phyloP scores from a whole-genome alignment of 2,329 filamentous ascomycete species.

The Delphinella strobiligena region DNA sequence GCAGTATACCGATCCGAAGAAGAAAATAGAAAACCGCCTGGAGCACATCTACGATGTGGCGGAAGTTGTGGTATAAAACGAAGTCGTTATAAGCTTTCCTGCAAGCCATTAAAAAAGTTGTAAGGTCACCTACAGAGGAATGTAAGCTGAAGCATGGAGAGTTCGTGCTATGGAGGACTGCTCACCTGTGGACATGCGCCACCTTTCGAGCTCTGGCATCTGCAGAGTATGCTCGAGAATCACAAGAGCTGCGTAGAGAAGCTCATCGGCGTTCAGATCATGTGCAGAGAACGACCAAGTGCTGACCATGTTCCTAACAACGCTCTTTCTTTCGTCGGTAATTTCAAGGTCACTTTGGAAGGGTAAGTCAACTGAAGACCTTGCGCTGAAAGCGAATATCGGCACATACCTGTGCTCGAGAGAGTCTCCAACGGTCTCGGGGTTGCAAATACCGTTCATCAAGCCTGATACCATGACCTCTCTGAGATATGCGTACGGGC shows the following conservation, averaged over 20 bases:
- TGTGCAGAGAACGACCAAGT: slow-evolving; percentile 86
- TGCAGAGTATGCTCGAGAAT: slow-evolving; percentile 84
- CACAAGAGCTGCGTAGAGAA: slow-evolving; percentile 69
- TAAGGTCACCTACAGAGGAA: slow-evolving; percentile 54
- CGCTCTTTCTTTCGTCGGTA: slow-evolving; percentile 48
- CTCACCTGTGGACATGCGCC: slow-evolving; percentile 67
- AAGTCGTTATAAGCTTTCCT: slow-evolving; percentile 92
- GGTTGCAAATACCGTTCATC: slow-evolving; percentile 79
- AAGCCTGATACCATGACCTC: slow-evolving; percentile 89
- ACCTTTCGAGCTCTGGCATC: slow-evolving; percentile 69
- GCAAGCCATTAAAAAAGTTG: slow-evolving; percentile 75
- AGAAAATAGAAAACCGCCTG: slow-evolving; percentile 87
- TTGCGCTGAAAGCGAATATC: neutral
- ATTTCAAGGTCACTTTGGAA: slow-evolving; percentile 56
- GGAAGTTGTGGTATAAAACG: slow-evolving; percentile 96
- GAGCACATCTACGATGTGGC: slow-evolving; percentile 89
- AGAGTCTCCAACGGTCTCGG: slow-evolving; percentile 48
- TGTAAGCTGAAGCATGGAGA: slow-evolving; percentile 11
- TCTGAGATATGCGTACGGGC: slow-evolving; percentile 77
- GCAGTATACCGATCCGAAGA: slow-evolving; percentile 63
- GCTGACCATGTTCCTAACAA: slow-evolving; percentile 58
- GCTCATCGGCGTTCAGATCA: slow-evolving; percentile 77
- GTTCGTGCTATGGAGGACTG: slow-evolving; percentile 7
- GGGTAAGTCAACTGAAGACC: too few relatives aligned
- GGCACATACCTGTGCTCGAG: slow-evolving; percentile 45